phyloP scores from a whole-genome alignment of 371 early-diverging fungal genomes.

The Haplosporangium sp. region DNA sequence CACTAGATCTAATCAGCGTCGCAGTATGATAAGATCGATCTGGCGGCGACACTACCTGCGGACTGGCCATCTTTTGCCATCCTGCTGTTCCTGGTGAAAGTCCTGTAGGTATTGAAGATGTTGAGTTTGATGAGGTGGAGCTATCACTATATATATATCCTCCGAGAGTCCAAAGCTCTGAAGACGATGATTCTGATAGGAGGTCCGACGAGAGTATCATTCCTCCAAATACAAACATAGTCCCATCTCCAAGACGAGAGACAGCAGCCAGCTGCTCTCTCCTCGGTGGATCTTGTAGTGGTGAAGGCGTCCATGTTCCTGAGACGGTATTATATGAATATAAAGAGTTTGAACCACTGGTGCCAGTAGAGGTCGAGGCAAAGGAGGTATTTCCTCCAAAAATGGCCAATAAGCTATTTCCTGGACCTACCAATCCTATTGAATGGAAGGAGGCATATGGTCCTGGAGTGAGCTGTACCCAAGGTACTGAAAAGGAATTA shows the following conservation, averaged over 20 bases:
- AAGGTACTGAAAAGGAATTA: slow-evolving; percentile 44
- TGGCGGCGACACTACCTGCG: neutral
- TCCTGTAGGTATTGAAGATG: slow-evolving; percentile 21
- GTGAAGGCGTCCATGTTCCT: slow-evolving; percentile 26
- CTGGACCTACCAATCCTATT: slow-evolving; percentile 23
- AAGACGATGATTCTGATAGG: slow-evolving; percentile 18
- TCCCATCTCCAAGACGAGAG: slow-evolving; percentile 44
- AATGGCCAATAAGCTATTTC: slow-evolving; percentile 33
- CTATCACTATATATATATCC: slow-evolving; percentile 26
- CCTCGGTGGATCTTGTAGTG: slow-evolving; percentile 46
- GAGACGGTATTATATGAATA: slow-evolving; percentile 33
- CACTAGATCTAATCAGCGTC: slow-evolving; percentile 45
- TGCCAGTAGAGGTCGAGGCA: slow-evolving; percentile 9
- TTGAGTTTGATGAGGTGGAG: slow-evolving; percentile 18
- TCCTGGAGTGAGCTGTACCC: slow-evolving; percentile 46
- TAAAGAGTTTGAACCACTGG: slow-evolving; percentile 26
- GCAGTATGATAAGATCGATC: slow-evolving; percentile 40
- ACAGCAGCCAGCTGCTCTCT: slow-evolving; percentile 33
- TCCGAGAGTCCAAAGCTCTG: slow-evolving; percentile 48
- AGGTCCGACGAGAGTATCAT: slow-evolving; percentile 28
- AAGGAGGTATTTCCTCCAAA: slow-evolving; percentile 54
- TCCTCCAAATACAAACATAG: slow-evolving; percentile 48
- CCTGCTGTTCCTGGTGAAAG: slow-evolving; percentile 31
- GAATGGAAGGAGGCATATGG: slow-evolving; percentile 50
- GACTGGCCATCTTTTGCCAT: slow-evolving; percentile 34